Conservation (phyloP, 129 eudicot genomes). For the Chrysanthemum makinoi region DNA sequence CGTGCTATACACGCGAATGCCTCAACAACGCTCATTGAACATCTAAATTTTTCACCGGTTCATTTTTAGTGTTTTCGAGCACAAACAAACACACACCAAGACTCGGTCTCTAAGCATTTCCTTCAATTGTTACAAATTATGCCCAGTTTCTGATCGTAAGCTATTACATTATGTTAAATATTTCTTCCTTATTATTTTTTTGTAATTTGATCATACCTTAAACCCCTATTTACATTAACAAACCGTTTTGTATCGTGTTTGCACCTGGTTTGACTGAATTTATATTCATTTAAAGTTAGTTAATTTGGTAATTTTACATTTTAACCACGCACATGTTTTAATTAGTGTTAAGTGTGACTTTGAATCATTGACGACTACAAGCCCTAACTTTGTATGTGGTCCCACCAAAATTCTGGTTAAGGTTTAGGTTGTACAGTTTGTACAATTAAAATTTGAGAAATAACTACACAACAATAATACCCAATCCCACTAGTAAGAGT, state of each 20-base stretch:
- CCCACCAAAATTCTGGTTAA: no score
- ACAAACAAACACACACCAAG: neutral
- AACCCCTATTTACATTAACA: neutral
- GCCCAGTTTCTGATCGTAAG: constrained; percentile 13
- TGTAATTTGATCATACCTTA: constrained; percentile 1
- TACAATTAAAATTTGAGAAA: no score
- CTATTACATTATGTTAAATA: constrained; percentile 22
- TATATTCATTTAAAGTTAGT: neutral
- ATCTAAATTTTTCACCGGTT: no score
- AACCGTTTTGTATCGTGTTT: constrained; percentile 14
- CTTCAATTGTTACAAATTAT: neutral
- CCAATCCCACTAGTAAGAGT: no score
- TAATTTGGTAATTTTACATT: constrained; percentile 11
- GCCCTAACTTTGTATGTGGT: no score
- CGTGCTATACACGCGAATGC: no score
- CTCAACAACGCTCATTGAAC: no score
- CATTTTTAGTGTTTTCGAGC: neutral
- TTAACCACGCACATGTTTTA: constrained; percentile 13
- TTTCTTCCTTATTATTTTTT: neutral
- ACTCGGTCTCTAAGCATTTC: neutral
- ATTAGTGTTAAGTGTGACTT: neutral
- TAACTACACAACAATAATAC: no score
- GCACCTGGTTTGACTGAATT: neutral
- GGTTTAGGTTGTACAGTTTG: no score
- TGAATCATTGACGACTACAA: no score